Evolutionary conservation across 176 grass and related monocot species (phyloP), one percentile per base, ranked within the genome.

Genomic region (Secale cereale): DNA sequence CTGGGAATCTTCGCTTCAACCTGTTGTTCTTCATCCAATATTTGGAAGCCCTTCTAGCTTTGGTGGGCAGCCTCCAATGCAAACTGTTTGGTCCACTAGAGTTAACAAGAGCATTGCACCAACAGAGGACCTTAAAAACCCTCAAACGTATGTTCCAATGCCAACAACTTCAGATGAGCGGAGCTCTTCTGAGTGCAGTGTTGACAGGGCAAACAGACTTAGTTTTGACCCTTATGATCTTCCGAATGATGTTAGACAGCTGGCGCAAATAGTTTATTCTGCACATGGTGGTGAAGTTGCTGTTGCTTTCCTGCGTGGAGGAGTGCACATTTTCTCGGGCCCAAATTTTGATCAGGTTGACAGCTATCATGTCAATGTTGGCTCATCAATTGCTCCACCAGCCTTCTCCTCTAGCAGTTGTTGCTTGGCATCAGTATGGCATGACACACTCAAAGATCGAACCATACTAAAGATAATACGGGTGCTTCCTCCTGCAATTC

Each of bases 11-110:
- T 98, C 97, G 26, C 70, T 91, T 73, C 88, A 99, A 86, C 97
- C 88, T 84, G 97, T 99, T 84, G 90, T 96, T 87, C 97, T 99
- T 91, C 97, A 99, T 77, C 97, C 97, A 82, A 99, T 99, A 87
- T 99, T 99, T 82, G 97, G 91, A 85, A 99, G 92, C 67, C 97
- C 97, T 63, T 63, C 88, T 61, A 90, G 76, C 78, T 97, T 92
- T 86, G 87, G 91, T 63, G 94, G 91, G 62, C 93, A 95, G 43
- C 73, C 93, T 79, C 97, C 96, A 64, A 95, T 90, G 91, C 96
- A 99, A 90, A 99, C 93, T 86, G 90, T 99, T 73, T 99, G 97
- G 97, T 88, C 86, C 23, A 99, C 94, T 80, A 94, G 79, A 91
- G 97, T 99, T 70, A 99, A 96, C 82, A 92, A 88, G 85, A 99